Conservation (phyloP, 768 basidiomycete genomes). For the Mycena capillaripes region DNA sequence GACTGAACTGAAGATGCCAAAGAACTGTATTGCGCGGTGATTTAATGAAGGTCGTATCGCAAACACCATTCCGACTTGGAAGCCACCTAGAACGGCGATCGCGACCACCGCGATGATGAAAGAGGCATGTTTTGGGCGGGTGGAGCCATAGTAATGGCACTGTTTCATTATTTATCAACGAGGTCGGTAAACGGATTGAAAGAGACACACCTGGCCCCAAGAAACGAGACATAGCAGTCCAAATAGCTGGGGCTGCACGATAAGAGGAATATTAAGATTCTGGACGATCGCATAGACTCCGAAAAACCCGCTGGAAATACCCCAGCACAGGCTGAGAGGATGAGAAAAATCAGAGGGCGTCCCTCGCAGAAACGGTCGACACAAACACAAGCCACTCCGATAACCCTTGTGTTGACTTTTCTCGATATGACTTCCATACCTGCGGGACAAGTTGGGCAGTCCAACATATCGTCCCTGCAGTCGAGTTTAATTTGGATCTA, state of each 20-base stretch:
- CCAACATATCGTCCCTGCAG: conserved; percentile 75
- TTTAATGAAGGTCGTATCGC: conserved; percentile 65
- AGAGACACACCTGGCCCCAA: conserved; percentile 73
- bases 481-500: background rate
- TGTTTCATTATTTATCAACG: conserved; percentile 48
- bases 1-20: conserved; percentile 74
- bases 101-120: conserved; percentile 52
- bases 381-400: conserved; percentile 76
- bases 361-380: background rate
- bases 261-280: conserved; percentile 79
- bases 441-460: conserved; percentile 78
- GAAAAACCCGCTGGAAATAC: conserved; percentile 67
- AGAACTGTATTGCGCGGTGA: conserved; percentile 57
- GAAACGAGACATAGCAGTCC: conserved; percentile 70
- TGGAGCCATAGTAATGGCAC: conserved; percentile 76
- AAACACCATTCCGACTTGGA: conserved; percentile 74
- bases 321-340: conserved; percentile 69
- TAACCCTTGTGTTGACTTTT: conserved; percentile 77
- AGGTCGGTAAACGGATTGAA: background rate
- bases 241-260: conserved; percentile 77
- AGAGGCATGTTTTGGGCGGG: conserved; percentile 53
- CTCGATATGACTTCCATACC: conserved; percentile 78
- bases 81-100: conserved; percentile 62
- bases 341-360: background rate
- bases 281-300: conserved; percentile 78